These are phyloP conservation scores for Pholiota adiposa DNA, from an alignment of 1,284 basidiomycete species.

Conservation along the genomic window DNA sequence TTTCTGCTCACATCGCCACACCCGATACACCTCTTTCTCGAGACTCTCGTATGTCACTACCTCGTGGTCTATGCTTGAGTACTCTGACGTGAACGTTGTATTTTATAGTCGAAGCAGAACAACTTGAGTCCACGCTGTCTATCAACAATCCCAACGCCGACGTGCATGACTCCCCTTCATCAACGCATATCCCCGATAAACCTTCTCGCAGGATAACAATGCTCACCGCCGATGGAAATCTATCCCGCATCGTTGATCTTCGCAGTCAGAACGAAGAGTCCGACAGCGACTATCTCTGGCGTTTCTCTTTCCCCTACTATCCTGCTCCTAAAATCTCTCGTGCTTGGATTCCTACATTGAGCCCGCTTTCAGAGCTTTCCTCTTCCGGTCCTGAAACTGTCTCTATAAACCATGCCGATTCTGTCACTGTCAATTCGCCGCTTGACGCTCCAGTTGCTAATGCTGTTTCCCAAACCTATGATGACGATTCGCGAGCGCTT, in stretches of 20 bases:
- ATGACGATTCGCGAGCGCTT: not conserved
- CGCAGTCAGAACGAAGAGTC: not conserved
- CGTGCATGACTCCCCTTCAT: no score
- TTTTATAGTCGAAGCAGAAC: no score
- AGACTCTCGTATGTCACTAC: no score
- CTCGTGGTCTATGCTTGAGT: no score
- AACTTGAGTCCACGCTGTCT: no score
- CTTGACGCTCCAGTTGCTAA: not conserved
- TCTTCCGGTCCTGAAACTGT: not conserved
- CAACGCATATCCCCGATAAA: no score
- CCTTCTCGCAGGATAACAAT: not conserved
- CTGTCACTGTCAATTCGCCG: not conserved
- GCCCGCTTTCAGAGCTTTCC: not conserved
- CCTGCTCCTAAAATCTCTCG: not conserved
- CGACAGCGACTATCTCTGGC: not conserved
- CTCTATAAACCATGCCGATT: not conserved
- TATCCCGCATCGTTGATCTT: not conserved
- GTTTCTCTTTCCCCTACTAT: not conserved
- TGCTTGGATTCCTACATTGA: not conserved
- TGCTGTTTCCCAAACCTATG: not conserved
- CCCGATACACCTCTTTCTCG: not conserved
- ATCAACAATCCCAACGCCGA: no score
- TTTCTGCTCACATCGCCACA: not conserved
- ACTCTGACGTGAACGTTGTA: no score
- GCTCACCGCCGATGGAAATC: not conserved